Evolutionary conservation across 2,329 filamentous ascomycete species (phyloP).

Genomic region (Metarhizium robertsii): DNA sequence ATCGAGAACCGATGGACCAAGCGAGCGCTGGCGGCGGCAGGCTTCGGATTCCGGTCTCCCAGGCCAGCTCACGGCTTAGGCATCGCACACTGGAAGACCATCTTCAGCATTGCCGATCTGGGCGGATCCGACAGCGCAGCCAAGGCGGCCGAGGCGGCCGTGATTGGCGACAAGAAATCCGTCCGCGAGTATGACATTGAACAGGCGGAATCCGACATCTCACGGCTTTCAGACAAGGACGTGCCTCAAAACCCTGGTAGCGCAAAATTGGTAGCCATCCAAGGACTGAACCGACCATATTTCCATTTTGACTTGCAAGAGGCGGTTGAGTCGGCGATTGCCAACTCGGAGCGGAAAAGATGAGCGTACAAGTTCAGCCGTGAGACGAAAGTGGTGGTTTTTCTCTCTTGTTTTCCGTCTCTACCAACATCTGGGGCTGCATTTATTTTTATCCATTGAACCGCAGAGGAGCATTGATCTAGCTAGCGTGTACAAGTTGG

Average conservation of each 20-base stretch:
- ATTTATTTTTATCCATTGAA: too few species aligned
- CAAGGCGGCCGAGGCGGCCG: conserved; percentile 33
- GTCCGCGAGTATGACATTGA: conserved; percentile 18
- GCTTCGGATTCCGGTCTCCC: conserved; percentile 37
- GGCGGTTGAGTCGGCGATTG: conserved; percentile 34
- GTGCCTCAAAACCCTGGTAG: conserved; percentile 18
- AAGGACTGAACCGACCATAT: conserved; percentile 39
- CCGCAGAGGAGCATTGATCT: too few species aligned
- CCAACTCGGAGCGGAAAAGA: conserved; percentile 20
- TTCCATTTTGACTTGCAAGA: conserved; percentile 43
- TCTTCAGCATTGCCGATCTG: conserved; percentile 88
- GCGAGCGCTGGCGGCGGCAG: conserved; percentile 43
- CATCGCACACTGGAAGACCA: conserved; percentile 50
- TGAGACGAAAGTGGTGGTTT: neutral
- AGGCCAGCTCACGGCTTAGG: conserved; percentile 12
- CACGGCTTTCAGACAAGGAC: conserved; percentile 17
- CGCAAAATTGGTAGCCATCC: conserved; percentile 26
- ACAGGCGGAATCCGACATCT: conserved; percentile 14
- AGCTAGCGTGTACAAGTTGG: too few species aligned
- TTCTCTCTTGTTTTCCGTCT: neutral
- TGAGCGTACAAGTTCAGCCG: neutral
- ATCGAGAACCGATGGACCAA: conserved; percentile 47
- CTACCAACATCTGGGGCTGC: neutral
- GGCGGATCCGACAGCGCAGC: conserved; percentile 59
- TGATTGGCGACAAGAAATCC: conserved; percentile 45